phyloP scores from a whole-genome alignment of 2,329 filamentous ascomycete species.

The Corynespora cassiicola region DNA sequence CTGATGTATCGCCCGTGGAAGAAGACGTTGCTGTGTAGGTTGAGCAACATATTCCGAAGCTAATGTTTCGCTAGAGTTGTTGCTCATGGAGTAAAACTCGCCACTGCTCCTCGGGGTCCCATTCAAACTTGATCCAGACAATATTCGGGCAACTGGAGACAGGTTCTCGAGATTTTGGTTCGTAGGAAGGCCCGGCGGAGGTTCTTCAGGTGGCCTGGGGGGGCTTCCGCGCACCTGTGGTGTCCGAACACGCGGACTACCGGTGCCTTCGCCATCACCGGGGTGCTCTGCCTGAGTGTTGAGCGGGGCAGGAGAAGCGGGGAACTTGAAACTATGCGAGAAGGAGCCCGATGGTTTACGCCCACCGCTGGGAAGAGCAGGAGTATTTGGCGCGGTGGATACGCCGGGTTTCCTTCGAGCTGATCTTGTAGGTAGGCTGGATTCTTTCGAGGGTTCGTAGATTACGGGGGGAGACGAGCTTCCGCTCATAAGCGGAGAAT shows the following conservation, averaged over 20 bases:
- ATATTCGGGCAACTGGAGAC: slow-evolving; percentile 69
- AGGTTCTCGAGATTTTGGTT: slow-evolving; percentile 62
- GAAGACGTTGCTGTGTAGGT: slow-evolving; percentile 56
- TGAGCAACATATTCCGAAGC: slow-evolving; percentile 79
- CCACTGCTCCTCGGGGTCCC: slow-evolving; percentile 87
- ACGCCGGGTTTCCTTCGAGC: slow-evolving; percentile 34
- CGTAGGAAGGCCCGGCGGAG: slow-evolving; percentile 20
- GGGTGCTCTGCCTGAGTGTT: slow-evolving; percentile 37
- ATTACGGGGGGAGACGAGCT: slow-evolving; percentile 44
- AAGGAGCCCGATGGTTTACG: slow-evolving; percentile 50
- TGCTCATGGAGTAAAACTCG: slow-evolving; percentile 94
- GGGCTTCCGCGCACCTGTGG: slow-evolving; percentile 35
- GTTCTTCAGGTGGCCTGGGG: slow-evolving; percentile 24
- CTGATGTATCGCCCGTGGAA: slow-evolving; percentile 43
- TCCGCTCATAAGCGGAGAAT: slow-evolving; percentile 52
- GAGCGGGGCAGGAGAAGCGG: slow-evolving; percentile 49
- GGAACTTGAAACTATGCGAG: slow-evolving; percentile 64
- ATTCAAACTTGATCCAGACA: slow-evolving; percentile 78
- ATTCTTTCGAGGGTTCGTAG: slow-evolving; percentile 31
- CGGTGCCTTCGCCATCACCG: slow-evolving; percentile 35
- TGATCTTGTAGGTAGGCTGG: slow-evolving; percentile 36
- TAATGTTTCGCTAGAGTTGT: slow-evolving; percentile 91
- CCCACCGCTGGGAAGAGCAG: slow-evolving; percentile 44
- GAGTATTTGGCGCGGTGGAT: slow-evolving; percentile 49
- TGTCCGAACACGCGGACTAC: slow-evolving; percentile 48